Evolutionary conservation across 1,139 yeast species (phyloP), one percentile per base, ranked within the genome.

Genomic region (Zygoascus hellenicus): DNA sequence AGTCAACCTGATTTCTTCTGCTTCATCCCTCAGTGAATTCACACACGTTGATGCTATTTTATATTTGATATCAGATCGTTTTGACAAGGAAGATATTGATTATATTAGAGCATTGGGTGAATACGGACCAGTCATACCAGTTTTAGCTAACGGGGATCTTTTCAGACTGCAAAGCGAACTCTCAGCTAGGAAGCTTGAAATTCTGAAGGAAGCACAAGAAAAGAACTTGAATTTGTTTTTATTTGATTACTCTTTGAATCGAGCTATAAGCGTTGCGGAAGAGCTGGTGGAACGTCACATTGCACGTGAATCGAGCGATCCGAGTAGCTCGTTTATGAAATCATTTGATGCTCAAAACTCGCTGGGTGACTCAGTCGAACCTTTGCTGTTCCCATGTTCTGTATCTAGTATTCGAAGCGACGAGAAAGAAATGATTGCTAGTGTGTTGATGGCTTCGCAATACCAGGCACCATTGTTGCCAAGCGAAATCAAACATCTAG

Each of bases 1-100:
- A 14, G 29, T 34, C 4, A 51, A 55, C 17, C 45, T 63, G 19
- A 51, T 64, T 38, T 51, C 60, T 3, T 55, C 63, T 14, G 55
- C 65, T 0, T 44, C 58, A 5, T 55, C 63, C 2, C 48, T 62
- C 22, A 46, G 56, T 3, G 65, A 57, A 30, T 55, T 60, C 35
- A 52, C 61, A 4, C 62, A 60, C 35, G 64, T 58, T 10, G 68
- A 64, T 43, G 67, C 57, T 4, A 62, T 65, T 43, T 49, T 64
- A 11, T 64, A 62, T 38, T 44, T 62, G 33, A 50, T 64, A 5
- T 43, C 50, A 13, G 52, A 49, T 37, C 45, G 51, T 4, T 45
- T 61, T 14, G 55, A 48, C 39, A 52, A 53, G 9, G 49, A 49
- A 13, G 66, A 62, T 42, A 35, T 62, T 16, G 59, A 58, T n/a